Evolutionary conservation across 2,329 filamentous ascomycete genomes (phyloP).

Genomic region (Aspergillus viridinutans): DNA sequence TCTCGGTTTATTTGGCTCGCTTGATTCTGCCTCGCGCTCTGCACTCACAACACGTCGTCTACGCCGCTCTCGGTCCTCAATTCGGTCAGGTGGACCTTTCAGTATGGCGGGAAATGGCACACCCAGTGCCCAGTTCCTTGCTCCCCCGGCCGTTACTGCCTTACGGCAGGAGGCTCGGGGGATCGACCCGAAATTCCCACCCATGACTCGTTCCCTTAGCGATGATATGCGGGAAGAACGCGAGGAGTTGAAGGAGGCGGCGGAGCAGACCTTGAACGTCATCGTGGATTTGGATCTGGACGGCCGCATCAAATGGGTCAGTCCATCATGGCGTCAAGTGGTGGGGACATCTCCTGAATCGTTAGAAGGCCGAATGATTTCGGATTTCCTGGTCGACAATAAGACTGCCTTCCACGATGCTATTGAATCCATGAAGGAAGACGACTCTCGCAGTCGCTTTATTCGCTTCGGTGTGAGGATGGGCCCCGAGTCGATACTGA

Average conservation of each 20-base stretch:
- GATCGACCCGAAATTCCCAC: conserved; percentile 28
- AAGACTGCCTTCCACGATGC: conserved; percentile 75
- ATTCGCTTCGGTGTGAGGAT: conserved; percentile 73
- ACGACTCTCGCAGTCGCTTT: conserved; percentile 89
- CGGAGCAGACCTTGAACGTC: conserved; percentile 92
- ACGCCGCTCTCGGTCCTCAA: conserved; percentile 5
- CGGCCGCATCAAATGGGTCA: conserved; percentile 90
- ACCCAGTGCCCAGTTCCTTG: conserved; percentile 37
- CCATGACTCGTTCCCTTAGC: conserved; percentile 65
- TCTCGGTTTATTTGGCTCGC: conserved; percentile 5
- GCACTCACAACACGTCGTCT: neutral
- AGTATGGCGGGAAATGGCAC: conserved; percentile 42
- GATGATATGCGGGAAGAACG: conserved; percentile 89
- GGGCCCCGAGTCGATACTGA: conserved; percentile 64
- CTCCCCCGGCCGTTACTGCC: conserved; percentile 42
- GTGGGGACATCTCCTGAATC: conserved; percentile 72
- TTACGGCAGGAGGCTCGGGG: conserved; percentile 42
- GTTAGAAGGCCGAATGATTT: conserved; percentile 71
- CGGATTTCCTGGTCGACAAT: conserved; percentile 76
- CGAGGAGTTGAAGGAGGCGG: conserved; percentile 89
- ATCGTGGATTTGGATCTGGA: conserved; percentile 92
- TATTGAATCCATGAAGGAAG: conserved; percentile 82
- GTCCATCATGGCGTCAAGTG: conserved; percentile 90
- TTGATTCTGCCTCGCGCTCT: conserved; percentile 3
- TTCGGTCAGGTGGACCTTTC: conserved; percentile 16